Conservation (phyloP, 23 red algal genomes). For the Cyanidiococcus yangmingshanensis region DNA sequence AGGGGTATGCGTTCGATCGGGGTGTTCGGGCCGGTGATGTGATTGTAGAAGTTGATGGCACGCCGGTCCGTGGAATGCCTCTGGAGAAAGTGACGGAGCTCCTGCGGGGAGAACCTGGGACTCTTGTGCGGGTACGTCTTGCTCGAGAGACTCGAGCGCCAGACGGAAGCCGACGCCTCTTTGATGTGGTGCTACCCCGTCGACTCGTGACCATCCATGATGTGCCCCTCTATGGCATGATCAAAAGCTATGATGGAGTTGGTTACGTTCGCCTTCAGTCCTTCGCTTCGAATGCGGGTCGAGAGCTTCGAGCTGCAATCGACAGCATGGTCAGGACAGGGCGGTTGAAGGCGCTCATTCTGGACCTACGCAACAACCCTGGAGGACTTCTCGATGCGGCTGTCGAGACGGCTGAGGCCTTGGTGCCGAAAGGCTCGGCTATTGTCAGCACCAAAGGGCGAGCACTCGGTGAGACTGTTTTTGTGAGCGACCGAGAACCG, state of each 20-base stretch:
- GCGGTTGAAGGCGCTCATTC: slow-evolving; percentile 46
- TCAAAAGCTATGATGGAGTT: slow-evolving; percentile 46
- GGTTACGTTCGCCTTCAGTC: slow-evolving; percentile 77
- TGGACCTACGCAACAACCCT: slow-evolving; percentile 91
- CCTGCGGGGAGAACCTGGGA: slow-evolving; percentile 78
- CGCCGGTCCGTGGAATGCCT: slow-evolving; percentile 32
- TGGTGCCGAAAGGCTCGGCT: slow-evolving; percentile 62
- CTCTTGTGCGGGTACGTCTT: slow-evolving; percentile 46
- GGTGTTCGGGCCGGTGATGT: slow-evolving; percentile 85
- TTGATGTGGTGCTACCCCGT: slow-evolving; percentile 42
- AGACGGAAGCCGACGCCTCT: not conserved
- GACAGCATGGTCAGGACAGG: slow-evolving; percentile 7
- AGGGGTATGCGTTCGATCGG: slow-evolving; percentile 90
- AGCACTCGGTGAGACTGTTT: slow-evolving; percentile 40
- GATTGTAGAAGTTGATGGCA: slow-evolving; percentile 53
- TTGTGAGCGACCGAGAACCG: slow-evolving; percentile 36
- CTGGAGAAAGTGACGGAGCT: slow-evolving; percentile 61
- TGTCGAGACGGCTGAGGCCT: slow-evolving; percentile 70
- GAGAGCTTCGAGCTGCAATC: slow-evolving; percentile 46
- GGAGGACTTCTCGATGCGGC: slow-evolving; percentile 74
- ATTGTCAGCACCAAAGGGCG: slow-evolving; percentile 78
- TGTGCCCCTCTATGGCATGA: slow-evolving; percentile 60
- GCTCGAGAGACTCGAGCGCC: slow-evolving; percentile 25
- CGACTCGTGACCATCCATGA: slow-evolving; percentile 61
- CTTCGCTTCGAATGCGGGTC: slow-evolving; percentile 72